Base-by-base conservation (phyloP, 768 basidiomycete genomes). In the Crepidotus variabilis region DNA sequence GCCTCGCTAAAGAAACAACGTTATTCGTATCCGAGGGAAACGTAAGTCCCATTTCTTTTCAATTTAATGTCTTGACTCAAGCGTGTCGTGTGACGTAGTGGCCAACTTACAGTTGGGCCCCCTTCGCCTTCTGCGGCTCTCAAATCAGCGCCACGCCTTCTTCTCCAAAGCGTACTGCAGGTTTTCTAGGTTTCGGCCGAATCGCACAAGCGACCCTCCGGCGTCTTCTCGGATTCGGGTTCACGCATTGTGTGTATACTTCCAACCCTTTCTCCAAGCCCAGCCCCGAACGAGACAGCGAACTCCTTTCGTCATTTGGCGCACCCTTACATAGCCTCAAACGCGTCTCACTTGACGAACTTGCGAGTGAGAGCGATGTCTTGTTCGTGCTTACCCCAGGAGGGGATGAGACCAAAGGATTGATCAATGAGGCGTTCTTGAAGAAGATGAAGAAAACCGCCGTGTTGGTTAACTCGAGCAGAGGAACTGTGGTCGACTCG, bases 131-230 rank as follows among this genome's bases (percentile, higher is more conserved):
- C 61, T 93, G 91, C 61, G 95, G 96, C 0, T 89, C 84, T 1
- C 92, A 94, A 66, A 72, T 91, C 18, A 86, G 87, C 70, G 71
- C 85, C 0, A 78, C 79, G 1, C 55, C 65, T 1, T 62, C 75
- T 14, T 74, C 80, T 6, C 78, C 78, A 2, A 78, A 67, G 7
- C 84, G 87, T 45, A 95, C 87, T 1, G 83, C 87, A 1, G 94
- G 93, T 1, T 97, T 98, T 74, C 77, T 98, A 32, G 97, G 97
- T 11, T 98, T 98, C 63, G 96, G 96, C 6, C 85, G 96, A 22
- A 98, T 98, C 62, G 85, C 94, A 0, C 92, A 94, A 63, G 88
- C 88, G 20, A 90, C 88, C 0, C 80, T 96, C 43, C 70, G 79
- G 1, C 85, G 96, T 2, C 81, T 98, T 35, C 72, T 90, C 9